phyloP scores from a whole-genome alignment of 2,329 filamentous ascomycete genomes.

The Sporothrix brasiliensis region DNA sequence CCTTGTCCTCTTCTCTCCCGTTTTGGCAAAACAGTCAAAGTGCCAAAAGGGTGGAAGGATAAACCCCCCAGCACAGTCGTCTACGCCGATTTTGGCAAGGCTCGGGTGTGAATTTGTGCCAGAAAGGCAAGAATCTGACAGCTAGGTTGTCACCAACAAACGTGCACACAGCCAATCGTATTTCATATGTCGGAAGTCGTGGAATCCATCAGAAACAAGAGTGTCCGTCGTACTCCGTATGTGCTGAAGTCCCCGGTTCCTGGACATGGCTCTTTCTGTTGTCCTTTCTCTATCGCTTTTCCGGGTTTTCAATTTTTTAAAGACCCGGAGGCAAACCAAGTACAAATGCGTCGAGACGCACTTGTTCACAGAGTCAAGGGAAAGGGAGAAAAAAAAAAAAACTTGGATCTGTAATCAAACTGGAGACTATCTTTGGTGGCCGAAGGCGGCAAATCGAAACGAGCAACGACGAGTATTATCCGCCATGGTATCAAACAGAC shows the following conservation, averaged over 20 bases:
- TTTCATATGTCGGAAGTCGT: too few relatives aligned
- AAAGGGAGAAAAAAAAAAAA: constrained; percentile 1
- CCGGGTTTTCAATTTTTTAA: constrained; percentile 25
- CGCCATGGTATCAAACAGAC: not conserved
- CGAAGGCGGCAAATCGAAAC: not conserved
- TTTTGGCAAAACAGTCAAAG: not conserved
- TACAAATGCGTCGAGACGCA: not conserved
- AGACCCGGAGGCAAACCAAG: too few relatives aligned
- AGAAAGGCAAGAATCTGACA: not conserved
- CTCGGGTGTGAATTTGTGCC: not conserved
- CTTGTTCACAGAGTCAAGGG: not conserved
- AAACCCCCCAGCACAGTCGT: not conserved
- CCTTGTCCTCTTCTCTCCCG: not conserved
- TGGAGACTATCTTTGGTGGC: not conserved
- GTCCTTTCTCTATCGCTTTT: not conserved
- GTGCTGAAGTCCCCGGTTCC: constrained; percentile 10
- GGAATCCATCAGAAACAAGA: not conserved
- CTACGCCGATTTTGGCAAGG: constrained; percentile 17
- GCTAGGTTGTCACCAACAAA: not conserved
- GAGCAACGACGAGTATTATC: not conserved
- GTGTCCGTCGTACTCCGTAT: not conserved
- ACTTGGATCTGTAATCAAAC: constrained; percentile 6
- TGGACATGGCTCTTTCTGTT: not conserved
- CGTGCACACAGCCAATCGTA: not conserved
- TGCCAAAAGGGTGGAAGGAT: not conserved